Conservation (phyloP, 2,329 filamentous ascomycete species). For the Phialemoniopsis sp. region DNA sequence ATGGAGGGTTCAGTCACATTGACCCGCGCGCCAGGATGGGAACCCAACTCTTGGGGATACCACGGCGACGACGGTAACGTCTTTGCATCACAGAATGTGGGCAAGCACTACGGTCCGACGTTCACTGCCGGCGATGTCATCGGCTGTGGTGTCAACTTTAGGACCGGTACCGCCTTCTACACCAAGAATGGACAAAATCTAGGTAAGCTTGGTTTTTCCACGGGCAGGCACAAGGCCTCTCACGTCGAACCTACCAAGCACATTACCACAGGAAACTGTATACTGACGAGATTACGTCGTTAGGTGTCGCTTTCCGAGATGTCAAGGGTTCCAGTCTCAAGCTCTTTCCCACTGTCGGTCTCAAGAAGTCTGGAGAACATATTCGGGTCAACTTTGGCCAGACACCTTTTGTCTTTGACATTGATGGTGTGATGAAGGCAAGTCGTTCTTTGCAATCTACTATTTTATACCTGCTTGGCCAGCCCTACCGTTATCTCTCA, state of each 20-base stretch:
- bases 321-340: slow-evolving; percentile 48
- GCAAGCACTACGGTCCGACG: slow-evolving; percentile 51
- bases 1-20: slow-evolving; percentile 48
- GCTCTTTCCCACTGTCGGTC: slow-evolving; percentile 63
- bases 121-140: slow-evolving; percentile 56
- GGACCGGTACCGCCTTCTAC: slow-evolving; percentile 61
- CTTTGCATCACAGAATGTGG: slow-evolving; percentile 52
- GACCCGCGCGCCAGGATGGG: slow-evolving; percentile 60
- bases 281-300: too few species aligned
- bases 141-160: slow-evolving; percentile 64
- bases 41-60: slow-evolving; percentile 64
- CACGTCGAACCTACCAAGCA: background rate
- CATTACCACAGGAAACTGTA: too few species aligned
- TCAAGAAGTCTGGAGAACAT: slow-evolving; percentile 61
- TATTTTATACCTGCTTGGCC: too few species aligned
- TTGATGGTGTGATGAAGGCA: slow-evolving; percentile 80
- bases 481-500: too few species aligned
- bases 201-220: slow-evolving; percentile 33
- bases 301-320: slow-evolving; percentile 70
- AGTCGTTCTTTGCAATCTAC: slow-evolving; percentile 19
- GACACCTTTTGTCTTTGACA: slow-evolving; percentile 83
- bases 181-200: slow-evolving; percentile 60
- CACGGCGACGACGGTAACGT: slow-evolving; percentile 65
- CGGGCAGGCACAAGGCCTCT: background rate
- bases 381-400: slow-evolving; percentile 64